Evolutionary conservation across 2,329 filamentous ascomycete genomes (phyloP).

Genomic region (Colletotrichum sp.): DNA sequence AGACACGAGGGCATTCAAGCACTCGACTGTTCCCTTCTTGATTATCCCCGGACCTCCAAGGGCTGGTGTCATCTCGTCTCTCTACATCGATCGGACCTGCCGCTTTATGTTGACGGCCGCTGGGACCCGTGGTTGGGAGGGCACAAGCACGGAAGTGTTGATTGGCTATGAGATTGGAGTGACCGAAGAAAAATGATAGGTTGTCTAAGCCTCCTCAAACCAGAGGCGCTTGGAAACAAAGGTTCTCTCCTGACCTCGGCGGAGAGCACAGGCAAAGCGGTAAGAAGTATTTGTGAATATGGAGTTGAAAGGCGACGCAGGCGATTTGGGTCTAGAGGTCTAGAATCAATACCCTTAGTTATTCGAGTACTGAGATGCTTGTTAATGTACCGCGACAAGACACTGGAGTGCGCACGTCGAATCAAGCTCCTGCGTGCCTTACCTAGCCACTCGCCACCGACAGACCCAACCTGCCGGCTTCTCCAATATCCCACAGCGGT

Average conservation of each 20-base stretch:
- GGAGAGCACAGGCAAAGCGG: not conserved
- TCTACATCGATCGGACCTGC: constrained; percentile 88
- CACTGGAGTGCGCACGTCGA: not conserved
- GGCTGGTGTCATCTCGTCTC: constrained; percentile 83
- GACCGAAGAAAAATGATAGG: constrained; percentile 14
- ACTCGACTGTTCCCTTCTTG: constrained; percentile 89
- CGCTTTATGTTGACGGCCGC: constrained; percentile 91
- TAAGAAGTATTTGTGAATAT: not conserved
- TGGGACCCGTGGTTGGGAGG: constrained; percentile 95
- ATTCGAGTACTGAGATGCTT: not conserved
- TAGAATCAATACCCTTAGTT: not conserved
- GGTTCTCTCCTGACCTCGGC: not conserved
- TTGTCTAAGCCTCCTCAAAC: not conserved
- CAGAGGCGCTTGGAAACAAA: not conserved
- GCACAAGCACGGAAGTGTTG: constrained; percentile 84
- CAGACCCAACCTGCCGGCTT: not conserved
- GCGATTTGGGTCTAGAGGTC: not conserved
- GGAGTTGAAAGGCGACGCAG: not conserved
- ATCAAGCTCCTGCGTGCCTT: not conserved
- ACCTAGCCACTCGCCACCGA: not conserved
- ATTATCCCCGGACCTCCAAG: constrained; percentile 87
- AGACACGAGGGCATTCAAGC: constrained; percentile 67
- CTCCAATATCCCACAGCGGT: not conserved
- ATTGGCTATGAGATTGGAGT: constrained; percentile 88
- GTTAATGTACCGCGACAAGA: not conserved